Evolutionary conservation across 1,284 basidiomycete genomes (phyloP).

Genomic region (Puccinia horiana): DNA sequence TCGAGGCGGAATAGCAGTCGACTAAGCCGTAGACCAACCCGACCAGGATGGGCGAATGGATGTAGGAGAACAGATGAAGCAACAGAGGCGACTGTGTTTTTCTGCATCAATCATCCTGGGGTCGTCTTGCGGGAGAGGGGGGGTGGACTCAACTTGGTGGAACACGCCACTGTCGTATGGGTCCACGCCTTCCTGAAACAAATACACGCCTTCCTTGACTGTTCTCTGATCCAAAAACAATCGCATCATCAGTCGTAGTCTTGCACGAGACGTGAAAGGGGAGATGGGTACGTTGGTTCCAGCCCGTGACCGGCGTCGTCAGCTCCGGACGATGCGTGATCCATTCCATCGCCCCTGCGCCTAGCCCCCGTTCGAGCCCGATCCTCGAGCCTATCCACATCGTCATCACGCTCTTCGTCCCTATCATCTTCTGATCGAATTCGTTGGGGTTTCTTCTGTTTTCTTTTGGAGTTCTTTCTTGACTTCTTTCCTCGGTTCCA

Average conservation of each 20-base stretch:
- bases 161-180: constrained; percentile 83
- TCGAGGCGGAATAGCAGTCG: constrained; percentile 60
- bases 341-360: background rate
- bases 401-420: background rate
- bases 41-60: constrained; percentile 76
- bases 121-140: no score
- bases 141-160: constrained; percentile 71
- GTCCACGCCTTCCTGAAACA: constrained; percentile 71
- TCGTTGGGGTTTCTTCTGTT: no score
- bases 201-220: constrained; percentile 85
- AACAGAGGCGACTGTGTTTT: constrained; percentile 73
- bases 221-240: background rate
- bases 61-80: constrained; percentile 87
- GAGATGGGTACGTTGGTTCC: constrained; percentile 18
- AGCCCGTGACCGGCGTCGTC: constrained; percentile 12
- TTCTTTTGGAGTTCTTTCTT: no score
- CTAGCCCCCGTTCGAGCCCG: background rate
- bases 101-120: background rate
- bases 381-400: constrained; percentile 1
- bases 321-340: constrained; percentile 22
- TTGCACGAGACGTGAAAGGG: background rate
- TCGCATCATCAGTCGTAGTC: background rate
- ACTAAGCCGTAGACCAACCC: constrained; percentile 75
- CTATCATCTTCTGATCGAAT: background rate
- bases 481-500: no score